These are phyloP conservation scores for Chlorella sp. DNA, from an alignment of 139 green algal genomes.

Conservation along the genomic window DNA sequence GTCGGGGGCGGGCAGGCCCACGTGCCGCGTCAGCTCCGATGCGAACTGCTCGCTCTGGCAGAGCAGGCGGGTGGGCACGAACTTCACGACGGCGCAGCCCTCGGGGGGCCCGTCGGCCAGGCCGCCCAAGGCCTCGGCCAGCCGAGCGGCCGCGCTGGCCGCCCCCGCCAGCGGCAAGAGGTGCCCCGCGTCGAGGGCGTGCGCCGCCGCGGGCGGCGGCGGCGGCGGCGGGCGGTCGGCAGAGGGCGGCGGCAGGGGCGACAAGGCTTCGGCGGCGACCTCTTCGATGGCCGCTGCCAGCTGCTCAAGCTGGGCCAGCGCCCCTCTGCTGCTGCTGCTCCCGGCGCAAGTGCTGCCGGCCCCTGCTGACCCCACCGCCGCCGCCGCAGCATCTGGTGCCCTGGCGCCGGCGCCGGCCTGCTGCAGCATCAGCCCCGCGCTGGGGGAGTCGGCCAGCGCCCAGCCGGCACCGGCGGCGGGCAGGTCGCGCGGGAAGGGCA, in stretches of 20 bases:
- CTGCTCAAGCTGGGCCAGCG: no score
- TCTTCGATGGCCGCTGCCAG: no score
- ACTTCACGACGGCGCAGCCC: conserved; percentile 71
- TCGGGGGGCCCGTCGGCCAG: conserved; percentile 1
- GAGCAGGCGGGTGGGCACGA: conserved; percentile 55
- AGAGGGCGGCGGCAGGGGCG: no score
- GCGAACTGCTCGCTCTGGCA: conserved; percentile 81
- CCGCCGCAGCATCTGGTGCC: not conserved
- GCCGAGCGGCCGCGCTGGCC: not conserved
- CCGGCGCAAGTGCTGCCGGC: not conserved
- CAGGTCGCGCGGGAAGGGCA: no score
- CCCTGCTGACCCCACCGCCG: not conserved
- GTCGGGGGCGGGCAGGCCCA: conserved; percentile 66
- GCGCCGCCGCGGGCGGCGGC: not conserved
- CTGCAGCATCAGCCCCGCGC: no score
- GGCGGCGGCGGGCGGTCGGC: no score
- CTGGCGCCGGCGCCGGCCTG: not conserved
- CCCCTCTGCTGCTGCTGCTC: not conserved
- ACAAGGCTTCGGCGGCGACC: no score
- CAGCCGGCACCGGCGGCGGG: no score
- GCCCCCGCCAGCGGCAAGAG: not conserved
- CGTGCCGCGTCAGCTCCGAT: conserved; percentile 73
- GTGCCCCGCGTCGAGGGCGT: no score
- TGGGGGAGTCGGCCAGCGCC: no score
- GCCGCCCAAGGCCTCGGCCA: not conserved